Base-by-base conservation (phyloP, 1,139 yeast genomes). In the Lizanozyma gosingica region DNA sequence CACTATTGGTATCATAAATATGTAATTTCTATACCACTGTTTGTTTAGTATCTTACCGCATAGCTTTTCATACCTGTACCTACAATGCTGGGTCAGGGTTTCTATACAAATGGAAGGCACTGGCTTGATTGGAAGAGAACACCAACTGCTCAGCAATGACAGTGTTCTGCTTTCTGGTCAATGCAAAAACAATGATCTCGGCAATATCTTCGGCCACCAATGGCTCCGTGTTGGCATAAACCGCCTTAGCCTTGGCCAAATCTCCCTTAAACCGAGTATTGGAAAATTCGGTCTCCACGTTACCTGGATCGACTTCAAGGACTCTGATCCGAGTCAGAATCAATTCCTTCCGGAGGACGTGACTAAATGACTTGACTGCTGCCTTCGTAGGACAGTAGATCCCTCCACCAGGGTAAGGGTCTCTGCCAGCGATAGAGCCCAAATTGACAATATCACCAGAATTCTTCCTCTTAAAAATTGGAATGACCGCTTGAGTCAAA, bases 401-500 rank as follows among this genome's bases (percentile, higher is more conserved):
- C 35, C 68, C 62, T 38, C 78, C 78, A 41, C 76, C 76, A 9
- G 75, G 73, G 55, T 72, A 72, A 29, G 72, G 62, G 42, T 71
- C 76, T 50, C 73, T 62, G 35, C 77, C 78, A 16, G 78, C 78
- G 47, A 71, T 66, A 2, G 75, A 67, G 15, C 78, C 76, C 43
- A 73, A 55, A 49, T 70, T 72, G 36, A 71, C 70, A 44, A 72
- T 68, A 47, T 67, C 76, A 44, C 78, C 78, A 18, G 55, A 47
- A 48, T 71, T 64, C 43, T 71, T 67, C 40, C 65, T 75, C 57
- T 78, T 76, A 66, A 85, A 76, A 34, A 67, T 65, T 17, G 85
- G 84, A 39, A 83, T 53, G 15, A 79, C 62, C 2, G 76, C 76
- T 56, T 84, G 90, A 2, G 94, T 83, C 49, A 84, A 59, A 18